Percentiles rank a stretch among this genome's conserved stretches.
Evolutionary conservation across 257 asterid genomes (phyloP).

Genomic region (Fraxinus anomala): DNA sequence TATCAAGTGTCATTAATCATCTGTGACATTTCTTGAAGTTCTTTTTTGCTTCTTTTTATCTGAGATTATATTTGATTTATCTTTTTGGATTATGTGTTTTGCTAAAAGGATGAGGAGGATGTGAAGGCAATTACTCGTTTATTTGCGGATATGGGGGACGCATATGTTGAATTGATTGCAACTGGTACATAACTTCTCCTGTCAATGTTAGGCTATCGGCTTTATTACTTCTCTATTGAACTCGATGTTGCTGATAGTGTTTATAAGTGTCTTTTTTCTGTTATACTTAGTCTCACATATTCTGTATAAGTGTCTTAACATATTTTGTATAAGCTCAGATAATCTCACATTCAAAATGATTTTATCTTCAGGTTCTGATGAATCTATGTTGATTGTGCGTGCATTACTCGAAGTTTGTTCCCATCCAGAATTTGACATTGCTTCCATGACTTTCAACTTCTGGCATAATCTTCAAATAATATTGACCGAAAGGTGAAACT

Average conservation of each 20-base stretch:
- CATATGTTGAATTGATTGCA: constrained; percentile 95
- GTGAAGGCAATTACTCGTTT: constrained; percentile 97
- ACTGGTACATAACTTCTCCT: constrained; percentile 59
- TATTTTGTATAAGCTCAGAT: not conserved
- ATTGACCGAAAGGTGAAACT: constrained; percentile 68
- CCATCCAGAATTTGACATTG: constrained; percentile 96
- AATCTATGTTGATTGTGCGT: constrained; percentile 89
- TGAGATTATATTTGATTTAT: constrained; percentile 17
- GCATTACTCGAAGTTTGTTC: constrained; percentile 95
- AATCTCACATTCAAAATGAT: constrained; percentile 26
- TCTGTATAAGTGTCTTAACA: not conserved
- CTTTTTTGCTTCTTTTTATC: constrained; percentile 14
- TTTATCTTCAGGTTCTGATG: constrained; percentile 85
- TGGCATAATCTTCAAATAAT: constrained; percentile 95
- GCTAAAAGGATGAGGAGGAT: constrained; percentile 94
- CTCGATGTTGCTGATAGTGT: constrained; percentile 14
- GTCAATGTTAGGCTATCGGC: constrained; percentile 24
- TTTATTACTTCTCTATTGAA: constrained; percentile 17
- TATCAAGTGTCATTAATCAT: constrained; percentile 4
- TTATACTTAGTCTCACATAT: not conserved
- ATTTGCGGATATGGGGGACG: constrained; percentile 97
- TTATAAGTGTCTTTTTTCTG: not conserved
- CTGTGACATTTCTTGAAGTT: constrained; percentile 16
- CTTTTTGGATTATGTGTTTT: constrained; percentile 22
- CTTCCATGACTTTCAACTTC: constrained; percentile 98